phyloP scores from a whole-genome alignment of 225 moss, liverwort and hornwort species.

The Physcomitrellopsis africana region DNA sequence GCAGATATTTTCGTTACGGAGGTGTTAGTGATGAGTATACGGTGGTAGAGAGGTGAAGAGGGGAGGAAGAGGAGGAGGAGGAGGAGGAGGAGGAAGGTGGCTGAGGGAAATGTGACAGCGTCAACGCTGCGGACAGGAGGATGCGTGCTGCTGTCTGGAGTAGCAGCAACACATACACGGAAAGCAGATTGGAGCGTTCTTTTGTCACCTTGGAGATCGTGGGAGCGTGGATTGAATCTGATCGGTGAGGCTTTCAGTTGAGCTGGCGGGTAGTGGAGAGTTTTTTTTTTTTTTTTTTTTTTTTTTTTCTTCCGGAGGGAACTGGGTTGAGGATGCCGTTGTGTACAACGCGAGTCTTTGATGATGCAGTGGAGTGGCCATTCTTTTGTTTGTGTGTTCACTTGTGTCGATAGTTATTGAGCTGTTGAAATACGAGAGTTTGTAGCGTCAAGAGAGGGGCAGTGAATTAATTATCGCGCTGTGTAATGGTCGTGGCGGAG shows the following conservation, averaged over 20 bases:
- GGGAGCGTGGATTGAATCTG: slow-evolving; percentile 23
- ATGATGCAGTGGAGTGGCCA: slow-evolving; percentile 15
- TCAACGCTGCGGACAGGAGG: slow-evolving; percentile 6
- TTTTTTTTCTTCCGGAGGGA: background rate
- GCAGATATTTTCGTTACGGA: background rate
- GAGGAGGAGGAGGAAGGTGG: background rate
- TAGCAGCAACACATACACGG: background rate
- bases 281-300: background rate
- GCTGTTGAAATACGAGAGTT: slow-evolving; percentile 34
- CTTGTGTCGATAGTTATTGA: slow-evolving; percentile 33
- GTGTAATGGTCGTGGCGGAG: slow-evolving; percentile 32
- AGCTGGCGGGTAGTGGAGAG: background rate
- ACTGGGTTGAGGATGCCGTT: slow-evolving; percentile 16
- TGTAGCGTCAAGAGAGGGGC: slow-evolving; percentile 16
- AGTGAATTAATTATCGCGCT: slow-evolving; percentile 17
- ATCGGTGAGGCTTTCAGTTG: background rate
- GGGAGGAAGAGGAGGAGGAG: background rate
- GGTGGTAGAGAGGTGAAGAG: background rate
- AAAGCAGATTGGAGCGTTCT: slow-evolving; percentile 10
- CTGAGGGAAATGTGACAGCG: slow-evolving; percentile 18
- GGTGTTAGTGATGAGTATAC: background rate
- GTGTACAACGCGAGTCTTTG: slow-evolving; percentile 11
- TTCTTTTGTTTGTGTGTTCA: background rate
- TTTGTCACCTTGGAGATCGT: slow-evolving; percentile 5
- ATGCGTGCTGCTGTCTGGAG: slow-evolving; percentile 8